phyloP scores from a whole-genome alignment of 2,329 filamentous ascomycete species.

The Arthrobotrys conoides region DNA sequence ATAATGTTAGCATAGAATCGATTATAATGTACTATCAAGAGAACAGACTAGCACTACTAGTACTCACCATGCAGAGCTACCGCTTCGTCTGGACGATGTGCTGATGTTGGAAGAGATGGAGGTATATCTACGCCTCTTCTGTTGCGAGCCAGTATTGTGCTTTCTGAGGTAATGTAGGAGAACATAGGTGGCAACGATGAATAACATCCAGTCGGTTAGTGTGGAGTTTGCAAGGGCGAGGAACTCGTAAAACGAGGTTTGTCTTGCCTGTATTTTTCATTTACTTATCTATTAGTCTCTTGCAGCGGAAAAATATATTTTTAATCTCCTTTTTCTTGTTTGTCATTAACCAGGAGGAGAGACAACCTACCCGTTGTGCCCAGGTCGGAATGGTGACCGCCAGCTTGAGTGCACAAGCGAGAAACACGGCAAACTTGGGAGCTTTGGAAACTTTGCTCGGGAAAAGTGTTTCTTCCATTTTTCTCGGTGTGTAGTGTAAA shows the following conservation, averaged over 20 bases:
- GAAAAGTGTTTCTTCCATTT: neutral
- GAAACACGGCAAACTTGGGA: neutral
- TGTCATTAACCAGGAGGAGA: too few species aligned
- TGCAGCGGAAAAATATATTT: too few species aligned
- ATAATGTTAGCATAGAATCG: neutral
- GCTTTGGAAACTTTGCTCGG: neutral
- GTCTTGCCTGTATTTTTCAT: neutral
- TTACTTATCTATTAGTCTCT: neutral
- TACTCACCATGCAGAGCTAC: neutral
- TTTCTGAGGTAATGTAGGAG: neutral
- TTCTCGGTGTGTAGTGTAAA: neutral
- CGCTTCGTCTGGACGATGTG: neutral
- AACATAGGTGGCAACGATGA: neutral
- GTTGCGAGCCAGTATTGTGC: neutral
- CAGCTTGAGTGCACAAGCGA: constrained; percentile 10
- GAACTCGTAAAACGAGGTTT: neutral
- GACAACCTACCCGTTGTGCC: constrained; percentile 15
- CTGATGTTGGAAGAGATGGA: neutral
- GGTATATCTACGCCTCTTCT: neutral
- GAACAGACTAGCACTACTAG: neutral
- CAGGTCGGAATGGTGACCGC: constrained; percentile 17
- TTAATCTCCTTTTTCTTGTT: too few species aligned
- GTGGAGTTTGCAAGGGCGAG: constrained; percentile 8
- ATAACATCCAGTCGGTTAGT: constrained; percentile 13
- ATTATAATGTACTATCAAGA: neutral